Evolutionary conservation across 2,329 filamentous ascomycete species (phyloP).

Genomic region (Aspergillus luchuensis): DNA sequence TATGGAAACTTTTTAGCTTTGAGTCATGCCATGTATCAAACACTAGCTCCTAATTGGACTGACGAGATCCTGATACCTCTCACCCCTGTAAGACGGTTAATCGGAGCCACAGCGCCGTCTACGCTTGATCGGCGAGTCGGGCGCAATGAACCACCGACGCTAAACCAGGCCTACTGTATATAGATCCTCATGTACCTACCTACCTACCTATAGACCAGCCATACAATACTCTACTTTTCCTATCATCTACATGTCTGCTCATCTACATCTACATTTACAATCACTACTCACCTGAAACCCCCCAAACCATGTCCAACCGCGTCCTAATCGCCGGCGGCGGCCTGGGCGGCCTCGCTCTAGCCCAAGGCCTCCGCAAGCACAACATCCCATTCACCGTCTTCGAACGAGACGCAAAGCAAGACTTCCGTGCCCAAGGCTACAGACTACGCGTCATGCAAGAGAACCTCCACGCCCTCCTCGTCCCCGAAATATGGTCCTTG

Average conservation of each 20-base stretch:
- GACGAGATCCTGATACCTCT: too few species aligned
- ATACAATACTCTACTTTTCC: too few species aligned
- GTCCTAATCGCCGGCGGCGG: slow-evolving; percentile 43
- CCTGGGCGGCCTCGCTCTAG: slow-evolving; percentile 38
- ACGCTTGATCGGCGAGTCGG: not conserved
- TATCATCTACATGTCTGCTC: not conserved
- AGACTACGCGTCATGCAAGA: slow-evolving; percentile 28
- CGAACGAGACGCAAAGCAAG: slow-evolving; percentile 34
- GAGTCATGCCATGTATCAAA: too few species aligned
- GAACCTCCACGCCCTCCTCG: not conserved
- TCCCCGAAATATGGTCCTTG: slow-evolving; percentile 18
- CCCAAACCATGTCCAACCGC: not conserved
- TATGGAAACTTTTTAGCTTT: too few species aligned
- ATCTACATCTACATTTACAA: not conserved
- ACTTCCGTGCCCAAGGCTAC: slow-evolving; percentile 43
- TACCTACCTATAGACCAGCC: not conserved
- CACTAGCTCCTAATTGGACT: too few species aligned
- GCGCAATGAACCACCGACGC: not conserved
- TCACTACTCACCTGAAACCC: not conserved
- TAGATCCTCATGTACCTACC: not conserved
- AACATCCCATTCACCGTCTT: slow-evolving; percentile 41
- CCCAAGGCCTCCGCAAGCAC: slow-evolving; percentile 38
- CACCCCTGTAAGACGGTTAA: not conserved
- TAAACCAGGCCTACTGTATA: too few species aligned
- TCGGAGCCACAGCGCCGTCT: not conserved